These are phyloP conservation scores for Vitellaria paradoxa DNA, from an alignment of 179 eudicot genomes.

Conservation along the genomic window DNA sequence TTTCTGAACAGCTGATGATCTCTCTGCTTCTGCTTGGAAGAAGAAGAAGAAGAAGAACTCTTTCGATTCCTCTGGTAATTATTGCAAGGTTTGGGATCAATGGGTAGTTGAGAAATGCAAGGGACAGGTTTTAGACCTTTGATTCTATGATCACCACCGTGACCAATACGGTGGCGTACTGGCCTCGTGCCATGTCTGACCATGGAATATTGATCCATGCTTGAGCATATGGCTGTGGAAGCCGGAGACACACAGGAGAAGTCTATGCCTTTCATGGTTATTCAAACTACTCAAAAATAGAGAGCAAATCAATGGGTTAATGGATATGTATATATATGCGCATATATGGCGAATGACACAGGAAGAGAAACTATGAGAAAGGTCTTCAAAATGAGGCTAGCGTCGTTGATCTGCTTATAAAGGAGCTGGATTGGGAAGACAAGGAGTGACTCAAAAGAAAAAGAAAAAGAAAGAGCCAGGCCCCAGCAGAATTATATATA, in stretches of 20 bases:
- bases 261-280: slow-evolving; percentile 58
- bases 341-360: not conserved
- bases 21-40: slow-evolving; percentile 8
- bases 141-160: slow-evolving; percentile 10
- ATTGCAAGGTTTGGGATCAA: slow-evolving; percentile 47
- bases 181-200: slow-evolving; percentile 38
- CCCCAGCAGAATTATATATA: slow-evolving; percentile 1
- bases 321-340: not conserved
- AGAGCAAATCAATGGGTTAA: not conserved
- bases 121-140: slow-evolving; percentile 28
- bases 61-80: slow-evolving; percentile 24
- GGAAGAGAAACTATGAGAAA: not conserved
- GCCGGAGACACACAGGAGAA: slow-evolving; percentile 79
- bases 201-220: slow-evolving; percentile 47
- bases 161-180: slow-evolving; percentile 25
- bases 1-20: slow-evolving; percentile 26
- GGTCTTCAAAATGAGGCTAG: slow-evolving; percentile 9
- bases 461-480: slow-evolving; percentile 5
- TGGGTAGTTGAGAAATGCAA: slow-evolving; percentile 59
- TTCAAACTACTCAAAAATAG: not conserved
- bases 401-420: slow-evolving; percentile 17
- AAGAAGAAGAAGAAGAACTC: slow-evolving; percentile 16
- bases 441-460: not conserved
- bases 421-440: not conserved
- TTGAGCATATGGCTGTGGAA: slow-evolving; percentile 84